These are phyloP conservation scores for Rhizopogon vesiculosus DNA, from an alignment of 768 basidiomycete species.

Conservation along the genomic window DNA sequence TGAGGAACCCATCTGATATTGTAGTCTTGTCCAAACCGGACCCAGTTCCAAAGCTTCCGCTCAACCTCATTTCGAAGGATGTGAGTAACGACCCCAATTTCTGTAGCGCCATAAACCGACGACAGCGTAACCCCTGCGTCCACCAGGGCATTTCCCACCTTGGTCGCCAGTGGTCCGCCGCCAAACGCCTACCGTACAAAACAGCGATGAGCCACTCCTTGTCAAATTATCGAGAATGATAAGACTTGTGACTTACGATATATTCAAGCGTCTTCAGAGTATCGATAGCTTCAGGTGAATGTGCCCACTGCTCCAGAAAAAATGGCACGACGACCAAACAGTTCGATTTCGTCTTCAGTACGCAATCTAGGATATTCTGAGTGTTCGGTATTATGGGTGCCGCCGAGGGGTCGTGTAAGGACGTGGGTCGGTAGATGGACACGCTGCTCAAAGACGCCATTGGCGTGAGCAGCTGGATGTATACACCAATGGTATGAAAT, in stretches of 20 bases:
- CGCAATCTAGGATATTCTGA: slow-evolving; percentile 16
- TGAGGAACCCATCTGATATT: slow-evolving; percentile 31
- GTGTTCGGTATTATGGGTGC: slow-evolving; percentile 16
- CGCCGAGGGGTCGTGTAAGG: slow-evolving; percentile 8
- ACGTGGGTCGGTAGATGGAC: slow-evolving; percentile 15
- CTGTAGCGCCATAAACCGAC: slow-evolving; percentile 34
- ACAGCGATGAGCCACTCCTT: neutral
- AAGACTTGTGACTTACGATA: slow-evolving; percentile 13
- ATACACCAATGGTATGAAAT: slow-evolving; percentile 17
- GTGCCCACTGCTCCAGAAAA: slow-evolving; percentile 19
- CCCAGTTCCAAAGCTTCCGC: slow-evolving; percentile 30
- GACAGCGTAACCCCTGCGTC: slow-evolving; percentile 29
- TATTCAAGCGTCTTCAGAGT: slow-evolving; percentile 9
- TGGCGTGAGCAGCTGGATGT: slow-evolving; percentile 11
- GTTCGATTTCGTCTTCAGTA: slow-evolving; percentile 8
- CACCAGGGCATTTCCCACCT: slow-evolving; percentile 31
- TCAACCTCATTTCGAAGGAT: slow-evolving; percentile 11
- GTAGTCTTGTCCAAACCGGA: slow-evolving; percentile 18
- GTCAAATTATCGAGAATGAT: no score
- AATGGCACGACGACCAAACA: slow-evolving; percentile 13
- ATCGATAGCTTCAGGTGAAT: slow-evolving; percentile 12
- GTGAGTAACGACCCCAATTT: slow-evolving; percentile 22
- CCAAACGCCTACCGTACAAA: slow-evolving; percentile 19
- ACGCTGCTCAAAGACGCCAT: slow-evolving; percentile 9
- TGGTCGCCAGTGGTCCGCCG: slow-evolving; percentile 33